Percentiles rank a stretch among this genome's conserved stretches.
phyloP scores from a whole-genome alignment of 805 yeast species.

The Yarrowia hollandica region DNA sequence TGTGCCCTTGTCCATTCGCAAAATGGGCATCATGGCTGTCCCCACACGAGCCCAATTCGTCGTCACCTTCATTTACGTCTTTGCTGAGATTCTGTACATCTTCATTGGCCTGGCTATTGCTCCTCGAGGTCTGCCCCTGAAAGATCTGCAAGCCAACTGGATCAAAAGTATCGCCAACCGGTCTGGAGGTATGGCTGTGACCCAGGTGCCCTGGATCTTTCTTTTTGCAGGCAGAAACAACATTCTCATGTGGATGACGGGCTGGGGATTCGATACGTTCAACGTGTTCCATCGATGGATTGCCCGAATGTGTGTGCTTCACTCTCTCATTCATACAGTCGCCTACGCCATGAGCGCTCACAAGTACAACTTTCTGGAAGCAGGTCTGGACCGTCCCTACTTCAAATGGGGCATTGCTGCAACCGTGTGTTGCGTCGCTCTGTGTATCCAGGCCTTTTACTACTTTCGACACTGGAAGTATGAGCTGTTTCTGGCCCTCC shows the following conservation, averaged over 20 bases:
- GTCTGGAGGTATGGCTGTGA: constrained; percentile 36
- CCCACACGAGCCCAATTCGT: constrained; percentile 50
- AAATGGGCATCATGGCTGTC: constrained; percentile 37
- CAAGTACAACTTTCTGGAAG: background rate
- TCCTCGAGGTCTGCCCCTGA: constrained; percentile 43
- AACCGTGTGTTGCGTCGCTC: constrained; percentile 46
- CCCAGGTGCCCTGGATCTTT: constrained; percentile 37
- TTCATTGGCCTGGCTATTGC: constrained; percentile 41
- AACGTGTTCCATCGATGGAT: constrained; percentile 54
- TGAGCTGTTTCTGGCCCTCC: constrained; percentile 59
- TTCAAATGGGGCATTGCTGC: constrained; percentile 47
- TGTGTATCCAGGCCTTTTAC: constrained; percentile 53
- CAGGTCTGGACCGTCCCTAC: background rate
- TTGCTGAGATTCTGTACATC: constrained; percentile 37
- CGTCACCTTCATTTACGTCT: constrained; percentile 42
- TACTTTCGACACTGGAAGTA: constrained; percentile 55
- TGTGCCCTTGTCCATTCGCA: constrained; percentile 1
- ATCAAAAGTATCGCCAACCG: constrained; percentile 36
- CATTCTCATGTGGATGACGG: constrained; percentile 59
- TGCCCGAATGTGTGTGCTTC: constrained; percentile 35
- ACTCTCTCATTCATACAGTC: constrained; percentile 36
- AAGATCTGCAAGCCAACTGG: constrained; percentile 37
- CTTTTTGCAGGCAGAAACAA: constrained; percentile 69
- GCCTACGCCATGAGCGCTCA: constrained; percentile 30
- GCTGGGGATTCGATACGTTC: constrained; percentile 62